These are phyloP conservation scores for Erodium trifolium DNA, from an alignment of 441 rosid species.

Conservation along the genomic window DNA sequence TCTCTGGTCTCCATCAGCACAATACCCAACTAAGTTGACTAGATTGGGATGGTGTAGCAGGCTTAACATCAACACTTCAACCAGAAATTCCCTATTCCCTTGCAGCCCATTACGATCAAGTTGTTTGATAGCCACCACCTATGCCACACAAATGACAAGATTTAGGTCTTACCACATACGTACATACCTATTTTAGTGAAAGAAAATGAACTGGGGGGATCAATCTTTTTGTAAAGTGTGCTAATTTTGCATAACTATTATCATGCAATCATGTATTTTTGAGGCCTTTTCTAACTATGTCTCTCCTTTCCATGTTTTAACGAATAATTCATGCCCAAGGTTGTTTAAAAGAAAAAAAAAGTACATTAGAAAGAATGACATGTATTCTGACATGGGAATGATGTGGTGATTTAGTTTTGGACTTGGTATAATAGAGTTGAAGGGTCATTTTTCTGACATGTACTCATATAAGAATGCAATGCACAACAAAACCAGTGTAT, in stretches of 20 bases:
- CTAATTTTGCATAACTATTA: neutral
- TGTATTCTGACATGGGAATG: neutral
- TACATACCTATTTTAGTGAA: too few species aligned
- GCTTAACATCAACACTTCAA: constrained; percentile 61
- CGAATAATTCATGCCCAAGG: neutral
- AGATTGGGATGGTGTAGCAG: constrained; percentile 76
- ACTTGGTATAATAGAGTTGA: neutral
- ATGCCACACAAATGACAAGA: constrained; percentile 17
- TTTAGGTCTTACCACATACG: too few species aligned
- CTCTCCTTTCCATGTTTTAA: neutral
- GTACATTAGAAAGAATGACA: neutral
- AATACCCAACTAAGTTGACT: constrained; percentile 27
- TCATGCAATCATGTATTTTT: neutral
- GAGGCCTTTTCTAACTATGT: too few species aligned
- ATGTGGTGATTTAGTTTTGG: neutral
- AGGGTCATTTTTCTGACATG: neutral
- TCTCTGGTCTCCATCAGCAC: constrained; percentile 17
- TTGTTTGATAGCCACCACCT: constrained; percentile 92
- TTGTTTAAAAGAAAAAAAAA: neutral
- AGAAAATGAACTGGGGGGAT: too few species aligned
- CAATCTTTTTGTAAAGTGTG: constrained; percentile 5
- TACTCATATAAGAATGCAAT: neutral
- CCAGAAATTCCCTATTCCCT: constrained; percentile 80
- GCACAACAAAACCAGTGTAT: neutral
- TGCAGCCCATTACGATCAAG: constrained; percentile 79